Base-by-base conservation (phyloP, 2,329 filamentous ascomycete genomes). In the Chrysoporthe austroafricana region DNA sequence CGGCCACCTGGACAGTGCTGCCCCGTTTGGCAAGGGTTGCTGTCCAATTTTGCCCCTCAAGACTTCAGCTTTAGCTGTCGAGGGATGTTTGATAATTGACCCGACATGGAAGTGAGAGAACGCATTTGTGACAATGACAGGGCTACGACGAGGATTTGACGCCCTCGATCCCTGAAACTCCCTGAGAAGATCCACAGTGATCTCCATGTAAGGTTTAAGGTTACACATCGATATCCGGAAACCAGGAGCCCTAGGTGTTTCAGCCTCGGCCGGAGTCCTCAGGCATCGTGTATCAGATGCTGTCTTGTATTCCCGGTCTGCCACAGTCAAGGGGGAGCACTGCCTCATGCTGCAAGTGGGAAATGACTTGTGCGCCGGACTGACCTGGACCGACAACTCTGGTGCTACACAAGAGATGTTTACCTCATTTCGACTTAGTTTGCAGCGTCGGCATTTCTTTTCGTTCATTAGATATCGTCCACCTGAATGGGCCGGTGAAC, bases 201-300 rank as follows among this genome's bases (percentile, higher is more conserved):
- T 46, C 14, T 39, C 42, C 57, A 62, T 39, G 26, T 26, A 50
- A 48, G 42, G 11, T 57, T 57, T 57, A 57, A 57, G 54, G 54
- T 57, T 57, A 39, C 32, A 34, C 16, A 44, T 64, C 62, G 54
- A 60, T 64, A 61, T 36, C 26, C 54, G 54, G 54, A n/a, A 60
- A 56, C 44, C 62, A 46, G 62, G 36, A 43, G 66, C 62, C 54
- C 62, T 62, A 58, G 43, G 66, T 66, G 66, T 68, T 68, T 68
- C 66, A 68, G 66, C 59, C 50, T 66, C 63, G 4, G 14, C 36
- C 42, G 43, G 46, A 59, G 36, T 48, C 42, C 54, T 64, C 52
- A 21, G 48, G 39, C 46, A 26, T 46, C 14, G 66, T 66, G 66
- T 68, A 64, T 68, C 66, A 68, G 66, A 64, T 59, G 16, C 46